Evolutionary conservation across 2,329 filamentous ascomycete species (phyloP).

Genomic region (Beauveria scarabaeidicola): DNA sequence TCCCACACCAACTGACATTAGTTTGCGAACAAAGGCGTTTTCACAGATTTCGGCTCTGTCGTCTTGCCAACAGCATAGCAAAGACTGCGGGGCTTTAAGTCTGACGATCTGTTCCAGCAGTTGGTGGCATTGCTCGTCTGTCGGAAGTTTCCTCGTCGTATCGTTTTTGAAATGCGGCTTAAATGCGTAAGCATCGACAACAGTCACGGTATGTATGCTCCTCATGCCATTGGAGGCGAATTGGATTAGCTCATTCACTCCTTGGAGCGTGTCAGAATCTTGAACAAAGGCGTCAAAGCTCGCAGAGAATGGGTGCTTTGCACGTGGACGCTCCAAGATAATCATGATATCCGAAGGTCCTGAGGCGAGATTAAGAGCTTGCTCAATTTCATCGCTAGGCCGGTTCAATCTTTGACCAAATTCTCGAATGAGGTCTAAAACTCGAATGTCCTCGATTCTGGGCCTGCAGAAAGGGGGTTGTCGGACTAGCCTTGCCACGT

Average conservation of each 20-base stretch:
- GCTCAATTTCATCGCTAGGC: not conserved
- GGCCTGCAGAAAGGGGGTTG: not conserved
- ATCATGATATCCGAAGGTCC: not conserved
- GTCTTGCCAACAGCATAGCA: not conserved
- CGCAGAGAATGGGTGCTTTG: not conserved
- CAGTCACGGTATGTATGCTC: not conserved
- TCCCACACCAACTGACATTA: not conserved
- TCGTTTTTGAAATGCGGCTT: not conserved
- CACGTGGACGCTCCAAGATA: not conserved
- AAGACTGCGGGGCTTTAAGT: not conserved
- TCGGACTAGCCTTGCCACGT: not conserved
- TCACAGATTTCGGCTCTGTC: accelerated
- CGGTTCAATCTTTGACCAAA: not conserved
- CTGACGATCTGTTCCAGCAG: not conserved
- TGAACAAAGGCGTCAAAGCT: not conserved
- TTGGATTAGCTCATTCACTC: not conserved
- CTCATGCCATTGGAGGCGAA: not conserved
- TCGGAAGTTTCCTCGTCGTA: not conserved
- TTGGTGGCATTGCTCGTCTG: not conserved
- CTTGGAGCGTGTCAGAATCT: not conserved
- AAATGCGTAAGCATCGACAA: not conserved
- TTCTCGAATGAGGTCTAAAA: not conserved
- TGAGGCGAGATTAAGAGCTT: not conserved
- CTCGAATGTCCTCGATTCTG: not conserved
- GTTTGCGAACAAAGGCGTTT: not conserved